Conservation (phyloP, 352 stramenopile genomes). For the Globisporangium radiosum region DNA sequence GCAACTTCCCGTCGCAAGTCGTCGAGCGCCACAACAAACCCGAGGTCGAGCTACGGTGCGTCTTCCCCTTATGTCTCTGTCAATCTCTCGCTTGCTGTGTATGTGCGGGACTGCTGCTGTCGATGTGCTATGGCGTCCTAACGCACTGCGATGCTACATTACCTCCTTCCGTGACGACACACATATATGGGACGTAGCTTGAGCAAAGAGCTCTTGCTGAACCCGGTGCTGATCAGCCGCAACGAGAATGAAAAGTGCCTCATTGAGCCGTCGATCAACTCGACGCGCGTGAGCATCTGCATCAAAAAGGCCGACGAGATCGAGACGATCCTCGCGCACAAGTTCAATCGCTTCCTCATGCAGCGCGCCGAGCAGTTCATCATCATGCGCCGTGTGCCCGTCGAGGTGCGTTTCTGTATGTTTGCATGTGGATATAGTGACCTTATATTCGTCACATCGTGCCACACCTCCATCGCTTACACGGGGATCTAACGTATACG, state of each 20-base stretch:
- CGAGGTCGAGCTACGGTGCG: slow-evolving; percentile 89
- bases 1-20: slow-evolving; percentile 95
- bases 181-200: slow-evolving; percentile 22
- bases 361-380: slow-evolving; percentile 94
- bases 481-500: too few species aligned
- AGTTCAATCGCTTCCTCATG: slow-evolving; percentile 96
- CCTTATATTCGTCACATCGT: neutral
- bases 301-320: slow-evolving; percentile 96
- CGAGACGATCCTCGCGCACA: slow-evolving; percentile 91
- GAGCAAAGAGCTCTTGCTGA: slow-evolving; percentile 92
- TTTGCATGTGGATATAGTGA: neutral
- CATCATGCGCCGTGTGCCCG: slow-evolving; percentile 90
- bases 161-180: too few species aligned
- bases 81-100: too few species aligned
- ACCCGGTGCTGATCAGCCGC: slow-evolving; percentile 91
- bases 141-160: too few species aligned
- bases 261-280: slow-evolving; percentile 95
- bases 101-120: too few species aligned
- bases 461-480: neutral
- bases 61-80: neutral
- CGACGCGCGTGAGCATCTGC: slow-evolving; percentile 91
- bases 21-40: slow-evolving; percentile 97
- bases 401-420: slow-evolving; percentile 32
- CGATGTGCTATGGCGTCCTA: too few species aligned
- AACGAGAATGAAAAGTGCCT: slow-evolving; percentile 92